Conservation (phyloP, 305 asterid species). For the Solanum hybrid region DNA sequence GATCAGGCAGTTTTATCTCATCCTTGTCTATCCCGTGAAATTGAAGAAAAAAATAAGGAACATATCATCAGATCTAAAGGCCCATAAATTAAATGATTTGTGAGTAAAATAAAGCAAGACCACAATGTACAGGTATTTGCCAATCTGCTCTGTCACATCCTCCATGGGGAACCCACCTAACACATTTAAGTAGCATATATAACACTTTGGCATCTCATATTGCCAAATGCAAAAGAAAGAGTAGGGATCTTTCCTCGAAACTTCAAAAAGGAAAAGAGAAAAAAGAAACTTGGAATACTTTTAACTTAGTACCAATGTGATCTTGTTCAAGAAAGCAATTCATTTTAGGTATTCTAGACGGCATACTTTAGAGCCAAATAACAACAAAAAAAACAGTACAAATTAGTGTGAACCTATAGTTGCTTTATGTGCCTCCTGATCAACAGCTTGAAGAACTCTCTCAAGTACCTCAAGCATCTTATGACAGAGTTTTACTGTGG, state of each 20-base stretch:
- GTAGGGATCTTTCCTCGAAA: not conserved
- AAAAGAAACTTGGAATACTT: not conserved
- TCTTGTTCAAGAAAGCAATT: not conserved
- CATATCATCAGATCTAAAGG: not conserved
- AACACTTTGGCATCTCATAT: not conserved
- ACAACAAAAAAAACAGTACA: not conserved
- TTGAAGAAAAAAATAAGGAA: not conserved
- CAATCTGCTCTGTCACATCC: not conserved
- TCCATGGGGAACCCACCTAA: not conserved
- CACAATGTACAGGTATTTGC: not conserved
- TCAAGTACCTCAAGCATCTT: slow-evolving; percentile 29
- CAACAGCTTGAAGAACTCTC: slow-evolving; percentile 39
- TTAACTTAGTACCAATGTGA: not conserved
- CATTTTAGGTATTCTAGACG: not conserved
- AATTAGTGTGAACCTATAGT: not conserved
- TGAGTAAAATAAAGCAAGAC: not conserved
- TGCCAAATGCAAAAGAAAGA: not conserved
- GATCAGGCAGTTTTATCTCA: not conserved
- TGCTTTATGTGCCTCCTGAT: slow-evolving; percentile 23
- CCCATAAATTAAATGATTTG: not conserved
- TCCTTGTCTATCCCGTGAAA: not conserved
- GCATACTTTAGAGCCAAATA: not conserved
- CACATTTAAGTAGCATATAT: not conserved
- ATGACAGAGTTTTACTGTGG: slow-evolving; percentile 39
- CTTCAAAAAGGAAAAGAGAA: not conserved